Evolutionary conservation across 2,329 filamentous ascomycete genomes (phyloP), one percentile per base, ranked within the genome.

Genomic region (Hymenoscyphus repandus): DNA sequence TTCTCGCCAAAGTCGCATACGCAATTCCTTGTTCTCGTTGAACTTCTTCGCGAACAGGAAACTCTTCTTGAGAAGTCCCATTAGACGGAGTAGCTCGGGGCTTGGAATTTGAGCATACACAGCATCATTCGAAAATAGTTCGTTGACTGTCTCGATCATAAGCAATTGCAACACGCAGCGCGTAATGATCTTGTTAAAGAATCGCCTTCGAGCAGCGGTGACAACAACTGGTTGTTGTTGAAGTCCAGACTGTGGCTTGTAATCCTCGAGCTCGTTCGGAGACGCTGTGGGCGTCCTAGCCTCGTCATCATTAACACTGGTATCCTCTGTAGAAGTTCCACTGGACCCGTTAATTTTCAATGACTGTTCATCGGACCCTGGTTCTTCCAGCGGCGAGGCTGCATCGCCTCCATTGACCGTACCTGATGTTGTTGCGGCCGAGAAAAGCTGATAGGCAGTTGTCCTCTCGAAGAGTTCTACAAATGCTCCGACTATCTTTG

Each of bases 121-220:
- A 1, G 88, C 82, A 66, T 97, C 91, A 69, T 97, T 99, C 61
- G 90, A 95, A 74, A 99, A 99, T 44, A 99, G 82, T 69, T 99
- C 95, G 64, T 95, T 95, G 38, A 99, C 95, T 0, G 95, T 99
- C 69, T 99, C 95, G 62, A 99, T 99, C 90, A 99, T 99, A 57
- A 99, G 82, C 2, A 99, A 80, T 69, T 99, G 95, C 7, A 99
- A 76, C 3, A 99, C 95, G 67, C 93, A 99, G 59, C 95, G 92
- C 12, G 92, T 96, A 69, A 99, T 99, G 69, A 99, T 99, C 60
- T 92, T 88, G 72, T 99, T 99, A 78, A 99, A 99, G 74, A 96
- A 96, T 47, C 91, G 86, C 33, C 93, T 83, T 22, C 93, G 87
- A 0, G 93, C 90, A 2, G 90, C 90, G 1, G 93, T 97, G 5